phyloP scores from a whole-genome alignment of 306 rosid genomes.

The Benincasa hispida region DNA sequence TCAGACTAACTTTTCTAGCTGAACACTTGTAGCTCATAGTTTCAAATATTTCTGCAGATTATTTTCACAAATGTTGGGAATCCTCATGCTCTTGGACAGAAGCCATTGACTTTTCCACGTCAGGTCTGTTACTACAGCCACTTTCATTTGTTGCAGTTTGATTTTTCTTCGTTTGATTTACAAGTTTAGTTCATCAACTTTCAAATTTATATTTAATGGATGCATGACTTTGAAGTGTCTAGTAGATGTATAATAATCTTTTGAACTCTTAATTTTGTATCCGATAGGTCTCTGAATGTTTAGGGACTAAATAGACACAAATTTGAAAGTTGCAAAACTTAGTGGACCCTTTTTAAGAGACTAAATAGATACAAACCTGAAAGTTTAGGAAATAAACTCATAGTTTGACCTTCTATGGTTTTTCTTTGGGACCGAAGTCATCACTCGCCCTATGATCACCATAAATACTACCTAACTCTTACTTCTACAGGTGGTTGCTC shows the following conservation, averaged over 20 bases:
- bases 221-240: too few species aligned
- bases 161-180: not conserved
- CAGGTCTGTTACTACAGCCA: slow-evolving; percentile 41
- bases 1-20: not conserved
- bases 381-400: not conserved
- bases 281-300: not conserved
- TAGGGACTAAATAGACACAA: too few species aligned
- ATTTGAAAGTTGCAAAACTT: not conserved
- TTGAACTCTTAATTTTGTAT: not conserved
- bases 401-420: not conserved
- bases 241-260: too few species aligned
- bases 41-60: slow-evolving; percentile 41
- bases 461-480: not conserved
- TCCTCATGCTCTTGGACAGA: slow-evolving; percentile 98
- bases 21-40: not conserved
- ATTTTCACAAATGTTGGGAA: slow-evolving; percentile 98
- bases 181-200: not conserved
- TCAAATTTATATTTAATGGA: too few species aligned
- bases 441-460: not conserved
- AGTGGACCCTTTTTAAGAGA: not conserved
- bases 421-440: not conserved
- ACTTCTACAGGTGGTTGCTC: slow-evolving; percentile 73
- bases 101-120: slow-evolving; percentile 93
- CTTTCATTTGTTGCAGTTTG: slow-evolving; percentile 2
- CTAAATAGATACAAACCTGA: not conserved